Base-by-base conservation (phyloP, 805 yeast species). In the Lipomyces lipofer region DNA sequence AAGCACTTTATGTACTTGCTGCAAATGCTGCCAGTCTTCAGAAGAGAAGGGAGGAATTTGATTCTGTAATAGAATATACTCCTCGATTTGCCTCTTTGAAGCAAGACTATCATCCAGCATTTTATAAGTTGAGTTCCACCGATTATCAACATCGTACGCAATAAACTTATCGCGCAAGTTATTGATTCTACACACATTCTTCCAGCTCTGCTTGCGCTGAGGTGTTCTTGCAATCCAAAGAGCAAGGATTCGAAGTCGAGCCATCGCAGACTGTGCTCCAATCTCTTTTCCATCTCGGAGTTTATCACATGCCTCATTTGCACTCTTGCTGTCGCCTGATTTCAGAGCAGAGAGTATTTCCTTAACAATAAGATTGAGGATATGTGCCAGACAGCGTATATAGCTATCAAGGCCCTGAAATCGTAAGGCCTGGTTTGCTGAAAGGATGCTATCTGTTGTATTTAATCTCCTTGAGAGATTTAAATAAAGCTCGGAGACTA, bases 181-280 rank as follows among this genome's bases (percentile, higher is more conserved):
- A 32, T 33, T 33, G 17, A 33, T 33, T 33, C 38, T 5, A 33
- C 38, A 33, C 17, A 32, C 36, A 12, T 32, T 32, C 36, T 32
- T 32, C 36, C 36, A 32, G 36, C 36, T 32, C 38, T 10, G 38
- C 38, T 33, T 33, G n/a, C 38, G 17, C 17, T 33, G 38, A 33
- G 38, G 38, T 9, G 12, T 32, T 12, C 36, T 32, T 32, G 36
- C 36, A 32, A 32, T 32, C 36, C 36, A 32, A 32, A 12, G 36
- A 32, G 36, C 36, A 33, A 33, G 38, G 38, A 33, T 33, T n/a
- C 38, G 38, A 33, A n/a, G 38, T 33, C 38, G 38, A 33, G 38
- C 38, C 38, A 33, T 33, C 19, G 38, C 19, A 13, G 38, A 1
- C 3, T 33, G 21, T n/a, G 21, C 19, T n/a, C 38, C 38, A 33